Evolutionary conservation across 805 yeast genomes (phyloP).

Genomic region (Wickerhamomyces subpelliculosus): DNA sequence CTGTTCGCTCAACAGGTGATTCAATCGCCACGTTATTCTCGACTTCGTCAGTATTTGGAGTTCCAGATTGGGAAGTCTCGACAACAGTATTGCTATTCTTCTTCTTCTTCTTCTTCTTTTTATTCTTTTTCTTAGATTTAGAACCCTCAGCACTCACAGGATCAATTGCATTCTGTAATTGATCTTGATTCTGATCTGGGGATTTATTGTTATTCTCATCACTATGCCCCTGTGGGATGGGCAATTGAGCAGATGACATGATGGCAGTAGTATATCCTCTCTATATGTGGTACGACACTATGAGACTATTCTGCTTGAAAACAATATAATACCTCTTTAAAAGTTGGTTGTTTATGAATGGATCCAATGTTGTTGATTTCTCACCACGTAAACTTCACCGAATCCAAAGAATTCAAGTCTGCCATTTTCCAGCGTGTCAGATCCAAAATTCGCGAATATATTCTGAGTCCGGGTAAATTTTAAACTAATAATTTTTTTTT

Average conservation of each 20-base stretch:
- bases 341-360: too few relatives aligned
- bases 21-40: background rate
- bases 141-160: background rate
- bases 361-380: too few relatives aligned
- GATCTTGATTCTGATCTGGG: background rate
- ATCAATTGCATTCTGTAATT: background rate
- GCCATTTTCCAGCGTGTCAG: too few relatives aligned
- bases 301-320: too few relatives aligned
- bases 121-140: slow-evolving; percentile 2
- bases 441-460: too few relatives aligned
- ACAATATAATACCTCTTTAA: too few relatives aligned
- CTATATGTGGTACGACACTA: too few relatives aligned
- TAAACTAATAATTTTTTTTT: background rate
- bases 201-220: background rate
- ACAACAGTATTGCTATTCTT: background rate
- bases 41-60: background rate
- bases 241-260: background rate
- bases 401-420: too few relatives aligned
- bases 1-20: background rate
- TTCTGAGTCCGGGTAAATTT: too few relatives aligned
- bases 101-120: slow-evolving; percentile 6
- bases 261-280: background rate
- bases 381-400: too few relatives aligned
- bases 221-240: background rate
- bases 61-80: background rate